These are phyloP conservation scores for Aspergillus cristatus DNA, from an alignment of 495 filamentous ascomycete genomes.

Conservation along the genomic window DNA sequence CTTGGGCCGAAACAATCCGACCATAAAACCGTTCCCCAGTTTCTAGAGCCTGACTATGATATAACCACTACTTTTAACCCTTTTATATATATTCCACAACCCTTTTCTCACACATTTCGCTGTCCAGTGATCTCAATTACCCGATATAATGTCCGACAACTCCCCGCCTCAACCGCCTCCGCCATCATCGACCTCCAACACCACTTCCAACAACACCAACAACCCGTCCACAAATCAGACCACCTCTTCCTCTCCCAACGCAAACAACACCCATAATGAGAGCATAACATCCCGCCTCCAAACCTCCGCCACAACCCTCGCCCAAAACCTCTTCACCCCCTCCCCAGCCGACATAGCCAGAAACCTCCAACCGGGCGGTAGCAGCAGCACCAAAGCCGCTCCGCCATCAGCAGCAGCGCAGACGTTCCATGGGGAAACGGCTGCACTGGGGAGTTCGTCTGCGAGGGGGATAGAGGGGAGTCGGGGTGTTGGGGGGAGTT, in stretches of 20 bases:
- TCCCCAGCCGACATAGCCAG: constrained; percentile 16
- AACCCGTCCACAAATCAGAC: background rate
- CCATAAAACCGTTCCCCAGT: too few relatives aligned
- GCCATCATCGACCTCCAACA: background rate
- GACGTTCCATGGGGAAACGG: constrained; percentile 3
- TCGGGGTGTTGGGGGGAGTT: too few relatives aligned
- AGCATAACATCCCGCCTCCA: constrained; percentile 32
- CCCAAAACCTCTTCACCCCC: constrained; percentile 20
- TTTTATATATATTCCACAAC: too few relatives aligned
- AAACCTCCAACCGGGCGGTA: constrained; percentile 11
- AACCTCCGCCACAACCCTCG: constrained; percentile 26
- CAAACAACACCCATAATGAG: constrained; percentile 1
- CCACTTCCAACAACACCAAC: background rate
- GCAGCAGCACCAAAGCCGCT: constrained; percentile 13
- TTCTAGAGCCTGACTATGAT: too few relatives aligned
- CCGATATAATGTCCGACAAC: too few relatives aligned
- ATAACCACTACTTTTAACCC: too few relatives aligned
- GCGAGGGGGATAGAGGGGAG: too few relatives aligned
- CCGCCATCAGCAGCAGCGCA: constrained; percentile 11
- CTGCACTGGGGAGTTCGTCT: constrained; percentile 1
- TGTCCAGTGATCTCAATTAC: too few relatives aligned
- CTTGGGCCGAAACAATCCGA: too few relatives aligned
- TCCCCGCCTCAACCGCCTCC: too few relatives aligned
- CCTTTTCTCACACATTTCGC: too few relatives aligned
- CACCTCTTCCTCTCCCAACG: constrained; percentile 4